Percentiles rank a stretch among this genome's conserved stretches.
Conservation (phyloP, 495 filamentous ascomycete species). For the Cladorrhinum samala region DNA sequence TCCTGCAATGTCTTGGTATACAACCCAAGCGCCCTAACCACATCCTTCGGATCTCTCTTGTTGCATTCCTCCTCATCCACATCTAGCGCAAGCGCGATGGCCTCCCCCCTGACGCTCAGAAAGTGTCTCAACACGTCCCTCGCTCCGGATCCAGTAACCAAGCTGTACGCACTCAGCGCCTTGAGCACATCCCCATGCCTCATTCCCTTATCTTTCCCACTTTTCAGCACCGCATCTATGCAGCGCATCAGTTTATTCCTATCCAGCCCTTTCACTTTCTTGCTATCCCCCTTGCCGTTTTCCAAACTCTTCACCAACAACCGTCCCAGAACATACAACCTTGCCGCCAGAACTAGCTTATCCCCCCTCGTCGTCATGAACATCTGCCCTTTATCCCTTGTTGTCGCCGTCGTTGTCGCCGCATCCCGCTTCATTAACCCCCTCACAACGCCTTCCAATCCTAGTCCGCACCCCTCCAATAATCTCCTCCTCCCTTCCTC, state of each 20-base stretch:
- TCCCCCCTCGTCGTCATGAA: constrained; percentile 31
- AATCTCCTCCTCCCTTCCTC: constrained; percentile 34
- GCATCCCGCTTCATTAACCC: constrained; percentile 39
- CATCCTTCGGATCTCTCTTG: constrained; percentile 35
- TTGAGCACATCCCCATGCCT: constrained; percentile 54
- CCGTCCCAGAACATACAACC: constrained; percentile 69
- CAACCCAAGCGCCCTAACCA: constrained; percentile 58
- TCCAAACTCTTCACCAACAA: constrained; percentile 40
- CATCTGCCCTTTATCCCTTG: too few species aligned
- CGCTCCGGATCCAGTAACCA: constrained; percentile 75
- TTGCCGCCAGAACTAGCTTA: constrained; percentile 63
- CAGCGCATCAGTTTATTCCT: constrained; percentile 51
- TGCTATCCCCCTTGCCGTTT: constrained; percentile 31
- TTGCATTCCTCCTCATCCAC: constrained; percentile 27
- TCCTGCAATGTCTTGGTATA: constrained; percentile 73
- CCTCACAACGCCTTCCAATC: constrained; percentile 32
- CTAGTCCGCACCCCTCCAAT: constrained; percentile 36
- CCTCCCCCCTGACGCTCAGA: constrained; percentile 62
- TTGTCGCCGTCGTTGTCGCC: too few species aligned
- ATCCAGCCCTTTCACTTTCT: constrained; percentile 51
- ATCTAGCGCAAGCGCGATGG: constrained; percentile 54
- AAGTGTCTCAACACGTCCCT: constrained; percentile 79
- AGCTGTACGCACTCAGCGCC: constrained; percentile 71
- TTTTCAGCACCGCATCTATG: constrained; percentile 61
- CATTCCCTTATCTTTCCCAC: constrained; percentile 25